Base-by-base conservation (phyloP, 768 basidiomycete species). In the Sutorius australiensis region DNA sequence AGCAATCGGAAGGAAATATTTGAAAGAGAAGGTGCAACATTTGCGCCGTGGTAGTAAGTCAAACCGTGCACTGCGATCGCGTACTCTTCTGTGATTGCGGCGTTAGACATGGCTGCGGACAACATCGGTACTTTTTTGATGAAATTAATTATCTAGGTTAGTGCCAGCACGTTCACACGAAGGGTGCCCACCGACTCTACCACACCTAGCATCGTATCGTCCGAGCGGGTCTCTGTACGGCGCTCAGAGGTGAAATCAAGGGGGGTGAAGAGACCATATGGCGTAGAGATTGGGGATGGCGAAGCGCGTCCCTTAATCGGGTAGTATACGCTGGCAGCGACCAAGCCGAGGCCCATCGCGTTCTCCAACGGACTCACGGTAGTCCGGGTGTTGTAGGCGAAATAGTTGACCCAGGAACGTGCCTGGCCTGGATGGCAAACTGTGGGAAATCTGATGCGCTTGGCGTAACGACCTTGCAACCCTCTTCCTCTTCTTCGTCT, bases 1-100 rank as follows among this genome's bases (percentile, higher is more conserved):
- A 83, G 82, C 5, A 98, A 79, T 48, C 75, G 59, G 28, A 98
- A 72, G 58, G 75, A 75, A 56, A 98, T 76, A 60, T 86, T 74
- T 10, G 72, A 58, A 36, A 99, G 80, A 1, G 90, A 81, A 2
- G 82, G 77, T 3, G 72, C 64, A 4, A 61, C 56, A 43, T 55
- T 59, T 7, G 73, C 59, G 19, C 67, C 70, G 61, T 90, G 84
- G 13, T 67, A 49, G 67, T 85, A 94, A 6, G 86, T 82, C 17
- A 92, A 69, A 49, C 74, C 69, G 7, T 61, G 57, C 4, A 86
- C 75, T 32, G 76, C 64, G 58, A 73, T 70, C 48, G 59, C 45
- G 30, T 36, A 47, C 34, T 53, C 24, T 24, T 24, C 24, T 24
- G 24, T 30, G 36, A 49, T 19, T 32, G 50, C 46, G 38, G 44